These are phyloP conservation scores for Suhomyces canberraensis DNA, from an alignment of 805 yeast genomes.

Conservation along the genomic window DNA sequence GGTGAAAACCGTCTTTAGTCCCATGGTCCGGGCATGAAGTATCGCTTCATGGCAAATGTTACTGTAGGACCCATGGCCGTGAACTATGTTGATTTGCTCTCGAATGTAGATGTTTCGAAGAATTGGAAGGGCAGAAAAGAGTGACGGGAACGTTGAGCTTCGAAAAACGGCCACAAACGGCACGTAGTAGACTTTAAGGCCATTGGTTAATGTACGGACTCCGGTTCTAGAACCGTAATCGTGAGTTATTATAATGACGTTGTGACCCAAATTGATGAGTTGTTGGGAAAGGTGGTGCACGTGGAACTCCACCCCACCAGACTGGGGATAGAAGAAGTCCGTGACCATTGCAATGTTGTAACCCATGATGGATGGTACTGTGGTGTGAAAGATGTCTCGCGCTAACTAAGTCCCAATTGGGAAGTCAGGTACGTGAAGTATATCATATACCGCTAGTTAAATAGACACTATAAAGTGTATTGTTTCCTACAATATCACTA, in stretches of 20 bases:
- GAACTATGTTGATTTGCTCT: slow-evolving; percentile 84
- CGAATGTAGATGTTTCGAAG: slow-evolving; percentile 80
- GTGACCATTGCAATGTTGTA: slow-evolving; percentile 70
- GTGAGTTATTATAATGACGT: slow-evolving; percentile 85
- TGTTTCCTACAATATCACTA: too few relatives aligned
- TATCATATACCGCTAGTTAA: too few relatives aligned
- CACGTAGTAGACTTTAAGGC: slow-evolving; percentile 86
- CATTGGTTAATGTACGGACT: slow-evolving; percentile 78
- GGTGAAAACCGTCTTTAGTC: slow-evolving; percentile 84
- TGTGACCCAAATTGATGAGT: slow-evolving; percentile 75
- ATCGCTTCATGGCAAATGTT: slow-evolving; percentile 86
- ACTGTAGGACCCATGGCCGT: slow-evolving; percentile 91
- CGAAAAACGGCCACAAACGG: slow-evolving; percentile 81
- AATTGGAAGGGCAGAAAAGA: slow-evolving; percentile 83
- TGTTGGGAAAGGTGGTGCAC: slow-evolving; percentile 87
- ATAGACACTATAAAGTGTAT: too few relatives aligned
- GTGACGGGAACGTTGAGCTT: slow-evolving; percentile 84
- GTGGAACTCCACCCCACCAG: slow-evolving; percentile 97
- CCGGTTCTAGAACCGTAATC: slow-evolving; percentile 82
- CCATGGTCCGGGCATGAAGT: slow-evolving; percentile 91
- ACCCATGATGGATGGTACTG: slow-evolving; percentile 17
- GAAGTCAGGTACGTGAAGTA: too few relatives aligned
- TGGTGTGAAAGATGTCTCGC: too few relatives aligned
- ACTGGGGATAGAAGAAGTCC: slow-evolving; percentile 96
- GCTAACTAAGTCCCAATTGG: too few relatives aligned